Base-by-base conservation (phyloP, 2,329 filamentous ascomycete species). In the Calonectria pauciramosa region DNA sequence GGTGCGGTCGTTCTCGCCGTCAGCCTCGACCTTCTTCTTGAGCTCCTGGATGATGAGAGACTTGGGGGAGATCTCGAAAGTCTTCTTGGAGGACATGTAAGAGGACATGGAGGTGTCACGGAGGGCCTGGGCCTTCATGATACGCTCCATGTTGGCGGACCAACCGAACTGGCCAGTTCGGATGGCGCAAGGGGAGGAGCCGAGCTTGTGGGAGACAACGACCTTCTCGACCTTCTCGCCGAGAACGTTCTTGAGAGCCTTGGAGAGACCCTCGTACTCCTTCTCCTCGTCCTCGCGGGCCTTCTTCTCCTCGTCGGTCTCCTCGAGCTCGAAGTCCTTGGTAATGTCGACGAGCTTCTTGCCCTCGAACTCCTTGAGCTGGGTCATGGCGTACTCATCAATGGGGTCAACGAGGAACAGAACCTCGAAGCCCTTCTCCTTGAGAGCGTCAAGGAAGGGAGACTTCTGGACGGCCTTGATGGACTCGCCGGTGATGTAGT, bases 1-100 rank as follows among this genome's bases (percentile, higher is more conserved):
- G 74, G 96, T 98, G 87, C 96, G 96, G 92, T 99, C 97, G 87
- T 96, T 96, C 94, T 98, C 96, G 79, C 97, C 97, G 84, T 99
- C 97, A 75, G 93, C 86, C 92, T 99, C 97, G 77, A 99, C 95
- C 95, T 99, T 99, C 90, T 94, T 96, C 95, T 97, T 98, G 85
- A 99, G 94, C 92, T 99, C 97, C 93, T 98, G 94, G 91, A 99
- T 93, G 88, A 99, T 99, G 80, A 95, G 86, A 83, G 95, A 98
- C 92, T 97, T 96, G 87, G 97, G 97, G n/a, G 97, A 99, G 89
- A 99, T 99, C 91, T 99, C 97, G 82, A 99, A 99, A 38, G 97
- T 99, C 95, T 99, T 99, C 96, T 99, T 99, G 87, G 96, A 99
- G 80, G 95, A 97, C 97, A 99, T 99, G 95, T 99, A 99, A 83